phyloP scores from a whole-genome alignment of 2,329 filamentous ascomycete genomes.

The Dryadomyces quercus-mongolicae region DNA sequence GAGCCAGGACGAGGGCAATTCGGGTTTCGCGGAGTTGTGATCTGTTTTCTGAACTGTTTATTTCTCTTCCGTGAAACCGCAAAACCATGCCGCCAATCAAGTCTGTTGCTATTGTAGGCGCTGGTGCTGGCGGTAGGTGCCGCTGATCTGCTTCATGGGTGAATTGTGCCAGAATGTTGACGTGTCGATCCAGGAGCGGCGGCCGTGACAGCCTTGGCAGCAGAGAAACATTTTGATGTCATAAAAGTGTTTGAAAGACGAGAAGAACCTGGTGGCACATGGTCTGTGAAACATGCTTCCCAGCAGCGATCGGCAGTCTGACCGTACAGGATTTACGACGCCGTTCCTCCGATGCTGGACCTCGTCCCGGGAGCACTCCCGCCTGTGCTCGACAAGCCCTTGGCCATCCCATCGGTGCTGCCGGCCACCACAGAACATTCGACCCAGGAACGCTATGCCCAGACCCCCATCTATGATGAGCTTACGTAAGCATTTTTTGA shows the following conservation, averaged over 20 bases:
- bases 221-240: slow-evolving; percentile 29
- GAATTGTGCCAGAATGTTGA: neutral
- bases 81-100: slow-evolving; percentile 7
- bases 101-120: slow-evolving; percentile 10
- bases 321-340: slow-evolving; percentile 8
- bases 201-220: slow-evolving; percentile 32
- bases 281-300: slow-evolving; percentile 18
- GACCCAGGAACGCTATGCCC: slow-evolving; percentile 7
- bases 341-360: slow-evolving; percentile 2
- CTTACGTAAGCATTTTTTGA: slow-evolving; percentile 7
- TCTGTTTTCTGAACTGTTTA: too few relatives aligned
- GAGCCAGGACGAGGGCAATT: too few relatives aligned
- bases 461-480: slow-evolving; percentile 10
- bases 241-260: slow-evolving; percentile 30
- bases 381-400: slow-evolving; percentile 6
- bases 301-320: neutral
- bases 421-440: slow-evolving; percentile 3
- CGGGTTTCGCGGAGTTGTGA: too few relatives aligned
- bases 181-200: slow-evolving; percentile 25
- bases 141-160: neutral
- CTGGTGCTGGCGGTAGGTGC: slow-evolving; percentile 7
- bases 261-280: slow-evolving; percentile 31
- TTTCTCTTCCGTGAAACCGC: too few relatives aligned
- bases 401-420: slow-evolving; percentile 2
- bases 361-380: slow-evolving; percentile 9